Evolutionary conservation across 768 basidiomycete species (phyloP).

Genomic region (Pholiota microspora): DNA sequence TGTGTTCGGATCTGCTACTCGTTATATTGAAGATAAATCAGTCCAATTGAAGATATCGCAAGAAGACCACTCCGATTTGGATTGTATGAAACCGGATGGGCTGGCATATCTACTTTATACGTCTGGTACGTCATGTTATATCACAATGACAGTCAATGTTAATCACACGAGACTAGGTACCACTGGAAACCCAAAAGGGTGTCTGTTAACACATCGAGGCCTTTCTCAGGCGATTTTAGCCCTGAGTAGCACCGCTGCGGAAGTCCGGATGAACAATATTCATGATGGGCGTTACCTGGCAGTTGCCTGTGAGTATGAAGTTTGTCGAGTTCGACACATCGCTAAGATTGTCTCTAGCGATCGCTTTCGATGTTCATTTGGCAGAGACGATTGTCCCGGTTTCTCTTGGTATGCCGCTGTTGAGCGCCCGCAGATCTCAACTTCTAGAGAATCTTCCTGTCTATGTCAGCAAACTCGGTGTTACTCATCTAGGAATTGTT

Average conservation of each 20-base stretch:
- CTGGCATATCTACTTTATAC: constrained; percentile 49
- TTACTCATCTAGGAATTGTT: constrained; percentile 51
- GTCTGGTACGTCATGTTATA: constrained; percentile 33
- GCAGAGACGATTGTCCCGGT: constrained; percentile 40
- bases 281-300: constrained; percentile 33
- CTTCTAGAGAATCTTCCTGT: constrained; percentile 39
- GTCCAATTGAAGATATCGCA: constrained; percentile 25
- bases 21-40: constrained; percentile 24
- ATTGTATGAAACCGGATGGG: constrained; percentile 26
- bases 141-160: not conserved
- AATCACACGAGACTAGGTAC: constrained; percentile 33
- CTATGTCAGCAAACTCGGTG: constrained; percentile 32
- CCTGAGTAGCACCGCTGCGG: constrained; percentile 28
- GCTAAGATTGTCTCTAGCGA: constrained; percentile 29
- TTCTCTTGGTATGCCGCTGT: constrained; percentile 42
- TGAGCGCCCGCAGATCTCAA: constrained; percentile 42
- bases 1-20: constrained; percentile 22
- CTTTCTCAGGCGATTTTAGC: constrained; percentile 31
- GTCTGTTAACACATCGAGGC: constrained; percentile 35
- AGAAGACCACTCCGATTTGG: constrained; percentile 27
- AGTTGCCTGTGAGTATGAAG: constrained; percentile 42
- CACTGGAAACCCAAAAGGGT: constrained; percentile 52
- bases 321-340: not conserved
- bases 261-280: constrained; percentile 26
- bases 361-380: constrained; percentile 53